A percentile compares a stretch with the other conserved stretches of the same genome.
Evolutionary conservation across 306 rosid species (phyloP).

Genomic region (Potentilla sterilis): DNA sequence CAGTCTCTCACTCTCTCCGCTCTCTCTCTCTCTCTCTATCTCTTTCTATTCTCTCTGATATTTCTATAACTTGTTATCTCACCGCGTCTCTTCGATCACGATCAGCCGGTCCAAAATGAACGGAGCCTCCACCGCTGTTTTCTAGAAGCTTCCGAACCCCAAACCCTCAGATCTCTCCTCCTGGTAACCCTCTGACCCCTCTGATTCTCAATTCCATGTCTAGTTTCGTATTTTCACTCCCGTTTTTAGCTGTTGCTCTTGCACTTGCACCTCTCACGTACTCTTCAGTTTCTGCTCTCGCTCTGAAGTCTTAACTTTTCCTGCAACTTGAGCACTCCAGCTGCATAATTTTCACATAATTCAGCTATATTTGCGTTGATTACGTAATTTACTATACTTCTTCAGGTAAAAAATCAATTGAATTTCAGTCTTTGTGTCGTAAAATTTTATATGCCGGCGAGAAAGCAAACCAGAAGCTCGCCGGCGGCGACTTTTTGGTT

Average conservation of each 20-base stretch:
- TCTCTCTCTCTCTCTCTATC: conserved; percentile 26
- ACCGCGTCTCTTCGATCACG: conserved; percentile 51
- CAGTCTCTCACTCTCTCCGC: conserved; percentile 30
- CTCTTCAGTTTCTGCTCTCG: not conserved
- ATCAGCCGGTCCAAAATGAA: conserved; percentile 69
- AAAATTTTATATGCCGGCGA: not conserved
- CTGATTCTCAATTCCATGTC: conserved; percentile 8
- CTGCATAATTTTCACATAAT: not conserved
- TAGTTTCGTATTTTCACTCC: conserved; percentile 1
- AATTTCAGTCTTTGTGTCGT: not conserved
- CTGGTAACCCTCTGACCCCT: conserved; percentile 41
- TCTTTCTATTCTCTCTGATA: conserved; percentile 37
- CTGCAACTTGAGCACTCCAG: no score
- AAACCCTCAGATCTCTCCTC: conserved; percentile 56
- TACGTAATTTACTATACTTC: not conserved
- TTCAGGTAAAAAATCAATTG: not conserved
- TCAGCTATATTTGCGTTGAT: not conserved
- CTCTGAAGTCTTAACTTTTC: not conserved
- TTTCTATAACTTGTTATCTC: conserved; percentile 44
- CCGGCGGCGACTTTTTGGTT: conserved; percentile 12
- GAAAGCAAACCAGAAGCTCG: not conserved
- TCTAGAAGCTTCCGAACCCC: conserved; percentile 43
- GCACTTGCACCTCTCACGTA: not conserved
- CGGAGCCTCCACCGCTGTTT: conserved; percentile 39
- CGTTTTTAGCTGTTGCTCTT: not conserved